phyloP scores from a whole-genome alignment of 1,284 basidiomycete species.

The Boletellus deceptivus region DNA sequence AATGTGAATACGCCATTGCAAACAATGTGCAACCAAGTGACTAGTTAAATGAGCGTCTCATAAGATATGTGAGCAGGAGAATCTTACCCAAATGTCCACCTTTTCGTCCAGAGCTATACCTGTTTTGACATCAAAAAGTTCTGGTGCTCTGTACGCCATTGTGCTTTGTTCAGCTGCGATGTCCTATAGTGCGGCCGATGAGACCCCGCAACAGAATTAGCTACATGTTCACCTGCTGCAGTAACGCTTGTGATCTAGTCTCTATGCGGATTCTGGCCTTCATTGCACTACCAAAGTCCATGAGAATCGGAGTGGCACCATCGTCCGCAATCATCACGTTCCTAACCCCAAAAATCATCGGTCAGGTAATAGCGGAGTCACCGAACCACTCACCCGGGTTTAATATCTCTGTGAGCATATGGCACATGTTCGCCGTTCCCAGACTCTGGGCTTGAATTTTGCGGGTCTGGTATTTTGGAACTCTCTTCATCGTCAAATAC shows the following conservation, averaged over 20 bases:
- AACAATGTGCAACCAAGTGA: slow-evolving; percentile 91
- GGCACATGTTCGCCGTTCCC: slow-evolving; percentile 66
- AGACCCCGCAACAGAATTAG: background rate
- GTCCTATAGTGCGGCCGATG: slow-evolving; percentile 51
- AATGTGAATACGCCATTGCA: slow-evolving; percentile 88
- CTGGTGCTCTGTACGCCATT: slow-evolving; percentile 95
- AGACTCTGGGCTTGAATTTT: slow-evolving; percentile 33
- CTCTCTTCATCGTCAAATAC: slow-evolving; percentile 76
- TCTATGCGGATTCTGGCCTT: slow-evolving; percentile 79
- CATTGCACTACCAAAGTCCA: slow-evolving; percentile 95
- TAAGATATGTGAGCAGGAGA: background rate
- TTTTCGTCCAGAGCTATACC: slow-evolving; percentile 85
- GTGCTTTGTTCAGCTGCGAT: slow-evolving; percentile 93
- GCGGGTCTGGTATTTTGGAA: slow-evolving; percentile 35
- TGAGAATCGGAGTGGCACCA: slow-evolving; percentile 82
- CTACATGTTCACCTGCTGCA: slow-evolving; percentile 63
- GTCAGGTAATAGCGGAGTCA: background rate
- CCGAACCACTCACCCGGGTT: slow-evolving; percentile 75
- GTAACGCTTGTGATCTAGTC: slow-evolving; percentile 80
- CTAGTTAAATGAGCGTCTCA: slow-evolving; percentile 38
- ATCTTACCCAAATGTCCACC: slow-evolving; percentile 90
- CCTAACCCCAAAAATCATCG: slow-evolving; percentile 39
- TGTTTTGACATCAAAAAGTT: slow-evolving; percentile 94
- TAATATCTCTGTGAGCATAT: slow-evolving; percentile 96
- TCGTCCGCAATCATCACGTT: slow-evolving; percentile 98